Percentiles rank a stretch among this genome's conserved stretches.
phyloP scores from a whole-genome alignment of 2,329 filamentous ascomycete genomes.

The Fusarium haematococcum region DNA sequence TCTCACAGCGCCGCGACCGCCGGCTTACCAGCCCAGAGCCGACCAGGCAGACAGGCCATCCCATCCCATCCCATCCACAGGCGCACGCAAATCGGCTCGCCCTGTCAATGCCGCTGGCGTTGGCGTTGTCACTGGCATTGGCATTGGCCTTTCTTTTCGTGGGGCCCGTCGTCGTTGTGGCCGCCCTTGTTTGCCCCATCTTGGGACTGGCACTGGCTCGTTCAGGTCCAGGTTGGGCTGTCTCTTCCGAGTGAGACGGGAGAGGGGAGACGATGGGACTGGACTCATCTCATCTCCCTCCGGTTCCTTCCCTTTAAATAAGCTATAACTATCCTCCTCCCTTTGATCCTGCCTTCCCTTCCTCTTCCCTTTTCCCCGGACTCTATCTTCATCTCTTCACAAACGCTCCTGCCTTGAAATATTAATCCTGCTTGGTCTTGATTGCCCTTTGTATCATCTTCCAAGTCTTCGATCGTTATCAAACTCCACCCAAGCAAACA shows the following conservation, averaged over 20 bases:
- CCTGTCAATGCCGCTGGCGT: constrained; percentile 36
- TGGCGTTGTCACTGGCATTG: constrained; percentile 10
- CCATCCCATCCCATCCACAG: constrained; percentile 7
- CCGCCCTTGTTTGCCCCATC: constrained; percentile 37
- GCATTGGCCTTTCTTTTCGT: constrained; percentile 16
- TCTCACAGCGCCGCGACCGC: constrained; percentile 30
- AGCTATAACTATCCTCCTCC: constrained; percentile 27
- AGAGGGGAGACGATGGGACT: not conserved
- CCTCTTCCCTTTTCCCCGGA: constrained; percentile 25
- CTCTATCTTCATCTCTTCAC: constrained; percentile 8
- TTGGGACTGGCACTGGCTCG: constrained; percentile 5
- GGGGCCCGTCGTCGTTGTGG: constrained; percentile 20
- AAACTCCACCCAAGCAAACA: not conserved
- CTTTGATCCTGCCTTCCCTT: constrained; percentile 23
- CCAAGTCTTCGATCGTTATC: constrained; percentile 23
- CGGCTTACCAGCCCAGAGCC: constrained; percentile 5
- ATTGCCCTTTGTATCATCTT: not conserved
- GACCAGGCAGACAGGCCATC: not conserved
- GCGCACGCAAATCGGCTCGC: constrained; percentile 18
- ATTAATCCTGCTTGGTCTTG: not conserved
- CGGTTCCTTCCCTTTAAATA: constrained; percentile 36
- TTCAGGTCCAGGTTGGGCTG: constrained; percentile 15
- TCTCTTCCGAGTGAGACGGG: constrained; percentile 30
- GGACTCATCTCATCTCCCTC: constrained; percentile 30
- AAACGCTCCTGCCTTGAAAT: constrained; percentile 4